phyloP scores from a whole-genome alignment of 768 basidiomycete genomes.

The Auriscalpium vulgare region DNA sequence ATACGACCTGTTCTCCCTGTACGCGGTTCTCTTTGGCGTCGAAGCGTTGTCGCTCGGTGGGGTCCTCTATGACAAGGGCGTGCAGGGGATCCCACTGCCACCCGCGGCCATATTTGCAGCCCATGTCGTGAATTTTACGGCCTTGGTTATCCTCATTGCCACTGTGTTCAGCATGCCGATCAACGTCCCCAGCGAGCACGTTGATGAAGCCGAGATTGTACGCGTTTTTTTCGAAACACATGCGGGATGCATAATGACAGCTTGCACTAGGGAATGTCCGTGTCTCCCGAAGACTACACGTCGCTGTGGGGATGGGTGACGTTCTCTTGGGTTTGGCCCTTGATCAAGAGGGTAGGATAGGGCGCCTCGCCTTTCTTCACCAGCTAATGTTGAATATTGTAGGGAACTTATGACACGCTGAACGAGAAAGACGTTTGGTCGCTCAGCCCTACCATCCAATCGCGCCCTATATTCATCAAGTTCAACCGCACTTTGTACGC shows the following conservation, averaged over 20 bases:
- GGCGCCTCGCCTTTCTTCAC: neutral
- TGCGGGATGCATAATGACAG: neutral
- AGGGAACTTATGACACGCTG: neutral
- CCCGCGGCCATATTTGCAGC: conserved; percentile 19
- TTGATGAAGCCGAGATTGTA: conserved; percentile 55
- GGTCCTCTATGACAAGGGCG: conserved; percentile 40
- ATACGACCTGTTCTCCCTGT: conserved; percentile 55
- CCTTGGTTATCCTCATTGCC: conserved; percentile 33
- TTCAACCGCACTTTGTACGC: conserved; percentile 26
- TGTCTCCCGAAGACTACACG: conserved; percentile 62
- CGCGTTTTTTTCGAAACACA: too few species aligned
- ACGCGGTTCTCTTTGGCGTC: conserved; percentile 38
- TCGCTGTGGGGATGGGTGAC: conserved; percentile 55
- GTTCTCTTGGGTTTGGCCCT: conserved; percentile 58
- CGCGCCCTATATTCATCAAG: conserved; percentile 18
- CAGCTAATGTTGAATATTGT: neutral
- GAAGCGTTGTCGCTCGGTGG: conserved; percentile 46
- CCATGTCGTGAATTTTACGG: conserved; percentile 36
- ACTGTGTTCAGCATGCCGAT: conserved; percentile 59
- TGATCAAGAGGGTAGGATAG: conserved; percentile 27
- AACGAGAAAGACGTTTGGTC: neutral
- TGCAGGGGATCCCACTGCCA: conserved; percentile 37
- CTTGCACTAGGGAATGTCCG: conserved; percentile 35
- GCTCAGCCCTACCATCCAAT: neutral
- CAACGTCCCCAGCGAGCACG: conserved; percentile 43